phyloP scores from a whole-genome alignment of 73 alveolate species.

The Tetrahymena borealis region DNA sequence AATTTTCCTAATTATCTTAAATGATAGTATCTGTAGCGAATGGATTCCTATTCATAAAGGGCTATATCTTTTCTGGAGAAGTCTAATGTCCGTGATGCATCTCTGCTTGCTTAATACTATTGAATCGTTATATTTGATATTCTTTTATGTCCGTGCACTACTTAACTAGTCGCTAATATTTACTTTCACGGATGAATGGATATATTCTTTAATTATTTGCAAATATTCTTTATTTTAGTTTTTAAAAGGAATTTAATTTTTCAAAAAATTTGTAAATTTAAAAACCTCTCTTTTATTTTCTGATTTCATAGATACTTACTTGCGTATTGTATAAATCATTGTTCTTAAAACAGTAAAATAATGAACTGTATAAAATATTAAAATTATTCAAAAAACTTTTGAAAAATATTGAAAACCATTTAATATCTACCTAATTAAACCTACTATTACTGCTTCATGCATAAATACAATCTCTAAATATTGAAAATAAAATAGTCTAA shows the following conservation, averaged over 20 bases:
- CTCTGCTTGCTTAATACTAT: no score
- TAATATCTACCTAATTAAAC: no score
- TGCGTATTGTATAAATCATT: background rate
- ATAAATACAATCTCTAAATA: no score
- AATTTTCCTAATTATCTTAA: background rate
- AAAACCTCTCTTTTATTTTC: background rate
- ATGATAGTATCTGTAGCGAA: background rate
- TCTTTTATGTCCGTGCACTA: no score
- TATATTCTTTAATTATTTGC: background rate
- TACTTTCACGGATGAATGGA: no score
- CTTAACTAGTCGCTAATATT: no score
- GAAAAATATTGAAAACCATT: no score
- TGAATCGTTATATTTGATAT: no score
- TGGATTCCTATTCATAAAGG: background rate
- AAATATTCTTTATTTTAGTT: background rate
- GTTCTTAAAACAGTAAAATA: background rate
- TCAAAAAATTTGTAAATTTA: background rate
- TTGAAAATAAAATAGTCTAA: no score
- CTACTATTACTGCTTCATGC: no score
- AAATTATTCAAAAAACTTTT: no score
- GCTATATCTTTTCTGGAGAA: background rate
- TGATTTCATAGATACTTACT: background rate
- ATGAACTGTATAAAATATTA: no score
- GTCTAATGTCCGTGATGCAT: conserved; percentile 2
- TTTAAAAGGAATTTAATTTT: background rate